phyloP scores from a whole-genome alignment of 148 eudicot species.

The Nepenthes gracilis region DNA sequence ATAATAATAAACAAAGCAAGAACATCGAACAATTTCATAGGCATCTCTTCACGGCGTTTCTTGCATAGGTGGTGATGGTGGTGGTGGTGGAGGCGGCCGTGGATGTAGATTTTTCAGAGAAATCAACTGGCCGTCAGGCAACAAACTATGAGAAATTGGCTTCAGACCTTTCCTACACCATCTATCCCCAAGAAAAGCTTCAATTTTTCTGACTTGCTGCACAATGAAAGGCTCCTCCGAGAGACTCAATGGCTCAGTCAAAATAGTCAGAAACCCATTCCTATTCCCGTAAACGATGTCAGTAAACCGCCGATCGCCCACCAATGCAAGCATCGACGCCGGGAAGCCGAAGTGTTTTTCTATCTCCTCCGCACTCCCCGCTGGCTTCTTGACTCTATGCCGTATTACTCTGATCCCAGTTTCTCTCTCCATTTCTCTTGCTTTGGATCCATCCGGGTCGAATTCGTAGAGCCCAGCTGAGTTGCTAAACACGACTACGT shows the following conservation, averaged over 20 bases:
- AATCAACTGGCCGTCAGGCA: conserved; percentile 15
- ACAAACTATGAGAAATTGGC: conserved; percentile 37
- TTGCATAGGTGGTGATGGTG: neutral
- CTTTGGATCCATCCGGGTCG: conserved; percentile 68
- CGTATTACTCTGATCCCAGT: conserved; percentile 67
- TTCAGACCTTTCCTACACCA: conserved; percentile 48
- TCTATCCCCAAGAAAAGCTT: conserved; percentile 39
- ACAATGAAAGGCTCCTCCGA: conserved; percentile 69
- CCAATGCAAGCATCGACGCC: conserved; percentile 54
- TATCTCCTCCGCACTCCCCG: conserved; percentile 69
- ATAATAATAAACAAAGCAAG: too few species aligned
- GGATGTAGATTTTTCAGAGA: conserved; percentile 26
- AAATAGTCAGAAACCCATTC: conserved; percentile 72
- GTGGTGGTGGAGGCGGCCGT: neutral
- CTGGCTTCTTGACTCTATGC: conserved; percentile 81
- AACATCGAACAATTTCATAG: too few species aligned
- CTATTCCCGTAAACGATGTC: conserved; percentile 79
- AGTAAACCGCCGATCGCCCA: conserved; percentile 88
- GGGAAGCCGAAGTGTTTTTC: conserved; percentile 58
- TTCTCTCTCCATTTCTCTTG: conserved; percentile 44
- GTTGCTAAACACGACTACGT: conserved; percentile 72
- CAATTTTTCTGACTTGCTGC: conserved; percentile 60
- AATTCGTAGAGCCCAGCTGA: conserved; percentile 76
- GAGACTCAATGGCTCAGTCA: conserved; percentile 57
- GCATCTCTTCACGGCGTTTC: too few species aligned